These are phyloP conservation scores for Pulveroboletus sp. DNA, from an alignment of 768 basidiomycete species.

Conservation along the genomic window DNA sequence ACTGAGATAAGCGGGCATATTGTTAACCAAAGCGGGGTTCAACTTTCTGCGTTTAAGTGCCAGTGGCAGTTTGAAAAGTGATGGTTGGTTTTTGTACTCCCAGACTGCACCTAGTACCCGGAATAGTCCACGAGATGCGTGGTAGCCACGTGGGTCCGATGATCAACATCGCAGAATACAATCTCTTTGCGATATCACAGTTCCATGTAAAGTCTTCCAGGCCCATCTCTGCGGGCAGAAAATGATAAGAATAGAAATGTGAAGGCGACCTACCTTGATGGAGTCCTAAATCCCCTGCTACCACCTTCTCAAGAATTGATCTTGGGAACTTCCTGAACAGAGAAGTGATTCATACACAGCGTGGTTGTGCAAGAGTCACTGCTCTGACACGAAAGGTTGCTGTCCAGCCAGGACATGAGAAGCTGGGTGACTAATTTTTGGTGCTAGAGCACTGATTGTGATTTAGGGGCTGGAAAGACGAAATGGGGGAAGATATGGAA, in stretches of 20 bases:
- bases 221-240: constrained; percentile 24
- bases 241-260: constrained; percentile 29
- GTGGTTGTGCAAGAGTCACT: no score
- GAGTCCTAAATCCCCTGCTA: constrained; percentile 51
- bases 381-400: constrained; percentile 29
- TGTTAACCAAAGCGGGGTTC: constrained; percentile 27
- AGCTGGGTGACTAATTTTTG: no score
- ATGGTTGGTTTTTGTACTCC: no score
- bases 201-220: constrained; percentile 10
- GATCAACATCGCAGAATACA: constrained; percentile 11
- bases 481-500: no score
- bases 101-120: no score
- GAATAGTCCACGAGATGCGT: no score
- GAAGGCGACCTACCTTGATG: constrained; percentile 49
- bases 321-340: constrained; percentile 35
- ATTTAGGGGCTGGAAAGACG: no score
- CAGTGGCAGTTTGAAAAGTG: no score
- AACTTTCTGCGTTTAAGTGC: constrained; percentile 33
- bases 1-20: constrained; percentile 41
- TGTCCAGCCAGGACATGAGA: constrained; percentile 58
- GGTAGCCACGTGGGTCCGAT: no score
- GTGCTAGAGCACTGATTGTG: no score
- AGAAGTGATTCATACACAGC: no score
- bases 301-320: constrained; percentile 66
- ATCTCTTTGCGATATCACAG: no score